Conservation (phyloP, 495 filamentous ascomycete genomes). For the Paragyromitra xinjiangensis region DNA sequence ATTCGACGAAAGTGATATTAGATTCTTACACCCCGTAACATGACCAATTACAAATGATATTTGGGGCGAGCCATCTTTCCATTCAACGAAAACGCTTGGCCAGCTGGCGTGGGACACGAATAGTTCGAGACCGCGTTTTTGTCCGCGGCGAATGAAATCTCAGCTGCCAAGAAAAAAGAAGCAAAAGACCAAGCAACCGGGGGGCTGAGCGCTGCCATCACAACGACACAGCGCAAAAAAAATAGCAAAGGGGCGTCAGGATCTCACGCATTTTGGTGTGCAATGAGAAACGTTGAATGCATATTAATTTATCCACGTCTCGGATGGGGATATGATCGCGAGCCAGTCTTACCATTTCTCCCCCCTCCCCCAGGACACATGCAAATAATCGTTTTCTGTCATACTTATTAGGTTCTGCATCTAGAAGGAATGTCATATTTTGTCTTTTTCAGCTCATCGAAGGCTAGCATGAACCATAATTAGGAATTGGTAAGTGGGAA, state of each 20-base stretch:
- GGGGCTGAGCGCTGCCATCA: conserved; percentile 11
- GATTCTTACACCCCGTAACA: not conserved
- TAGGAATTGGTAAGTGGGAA: no score
- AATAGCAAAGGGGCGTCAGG: not conserved
- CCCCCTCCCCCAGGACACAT: not conserved
- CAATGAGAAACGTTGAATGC: conserved; percentile 1
- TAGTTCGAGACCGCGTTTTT: not conserved
- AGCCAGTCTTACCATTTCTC: not conserved
- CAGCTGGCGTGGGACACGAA: not conserved
- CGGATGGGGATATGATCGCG: not conserved
- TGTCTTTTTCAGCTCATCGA: no score
- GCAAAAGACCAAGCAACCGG: not conserved
- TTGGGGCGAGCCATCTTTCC: not conserved
- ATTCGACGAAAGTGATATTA: conserved; percentile 1
- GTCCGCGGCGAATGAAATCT: not conserved
- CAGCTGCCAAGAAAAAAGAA: not conserved
- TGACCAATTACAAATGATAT: not conserved
- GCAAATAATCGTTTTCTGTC: not conserved
- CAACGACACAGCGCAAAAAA: not conserved
- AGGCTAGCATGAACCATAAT: no score
- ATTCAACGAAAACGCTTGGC: not conserved
- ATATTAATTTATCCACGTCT: not conserved
- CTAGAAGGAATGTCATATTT: no score
- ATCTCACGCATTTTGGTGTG: not conserved
- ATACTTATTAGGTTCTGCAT: not conserved